These are phyloP conservation scores for Tagetes erecta DNA, from an alignment of 129 eudicot genomes.

Conservation along the genomic window DNA sequence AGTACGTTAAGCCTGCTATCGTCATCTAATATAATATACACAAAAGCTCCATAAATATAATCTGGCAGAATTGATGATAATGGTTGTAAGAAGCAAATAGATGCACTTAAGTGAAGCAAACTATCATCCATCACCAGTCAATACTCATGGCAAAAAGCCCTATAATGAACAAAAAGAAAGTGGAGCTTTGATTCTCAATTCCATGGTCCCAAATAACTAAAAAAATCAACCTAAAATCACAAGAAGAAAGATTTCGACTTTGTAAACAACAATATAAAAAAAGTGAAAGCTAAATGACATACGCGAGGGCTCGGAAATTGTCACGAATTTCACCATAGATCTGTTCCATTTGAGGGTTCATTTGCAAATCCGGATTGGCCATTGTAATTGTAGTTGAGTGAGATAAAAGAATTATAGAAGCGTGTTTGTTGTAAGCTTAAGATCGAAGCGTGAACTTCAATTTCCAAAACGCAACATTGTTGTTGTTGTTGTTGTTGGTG, in stretches of 20 bases:
- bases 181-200: not conserved
- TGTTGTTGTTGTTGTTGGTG: no score
- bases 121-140: not conserved
- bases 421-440: not conserved
- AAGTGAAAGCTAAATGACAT: constrained; percentile 9
- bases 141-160: not conserved
- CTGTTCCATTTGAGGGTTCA: constrained; percentile 97
- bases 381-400: constrained; percentile 25
- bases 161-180: not conserved
- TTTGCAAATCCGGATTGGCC: constrained; percentile 63
- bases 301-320: constrained; percentile 90
- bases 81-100: not conserved
- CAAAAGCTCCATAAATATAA: not conserved
- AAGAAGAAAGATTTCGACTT: not conserved
- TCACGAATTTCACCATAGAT: constrained; percentile 95
- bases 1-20: not conserved
- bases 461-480: constrained; percentile 22
- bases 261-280: not conserved
- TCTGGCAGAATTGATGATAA: no score
- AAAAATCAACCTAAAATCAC: not conserved
- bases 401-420: not conserved
- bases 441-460: constrained; percentile 11
- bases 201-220: constrained; percentile 12
- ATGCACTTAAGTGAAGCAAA: not conserved
- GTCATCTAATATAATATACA: not conserved